Conservation (phyloP, 768 basidiomycete species). For the Tulasnella sp. region DNA sequence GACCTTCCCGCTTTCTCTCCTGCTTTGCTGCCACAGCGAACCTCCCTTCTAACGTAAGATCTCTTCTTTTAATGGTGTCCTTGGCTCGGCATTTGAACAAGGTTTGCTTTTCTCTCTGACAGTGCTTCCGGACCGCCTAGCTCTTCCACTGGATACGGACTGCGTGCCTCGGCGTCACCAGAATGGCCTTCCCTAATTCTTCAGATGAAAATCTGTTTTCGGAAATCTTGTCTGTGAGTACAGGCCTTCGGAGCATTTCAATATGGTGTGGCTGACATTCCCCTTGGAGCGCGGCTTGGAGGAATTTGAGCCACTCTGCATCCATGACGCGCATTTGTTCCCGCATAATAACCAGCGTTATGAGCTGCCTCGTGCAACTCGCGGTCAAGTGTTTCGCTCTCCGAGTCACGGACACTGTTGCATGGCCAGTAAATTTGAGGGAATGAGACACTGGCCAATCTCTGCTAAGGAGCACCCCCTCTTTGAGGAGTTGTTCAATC, state of each 20-base stretch:
- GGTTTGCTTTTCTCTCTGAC: conserved; percentile 31
- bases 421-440: neutral
- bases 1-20: conserved; percentile 42
- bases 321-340: conserved; percentile 41
- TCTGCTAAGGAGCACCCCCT: neutral
- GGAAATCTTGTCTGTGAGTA: conserved; percentile 30
- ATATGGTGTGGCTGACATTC: conserved; percentile 34
- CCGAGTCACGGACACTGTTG: neutral
- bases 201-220: conserved; percentile 27
- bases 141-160: conserved; percentile 42
- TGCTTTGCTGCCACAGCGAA: conserved; percentile 2
- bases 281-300: conserved; percentile 35
- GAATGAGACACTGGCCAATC: neutral
- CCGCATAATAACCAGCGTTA: conserved; percentile 38
- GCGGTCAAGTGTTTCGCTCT: conserved; percentile 30
- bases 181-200: conserved; percentile 38
- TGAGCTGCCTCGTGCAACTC: conserved; percentile 36
- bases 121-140: conserved; percentile 31
- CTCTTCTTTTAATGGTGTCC: conserved; percentile 32
- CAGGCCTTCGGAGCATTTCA: conserved; percentile 32
- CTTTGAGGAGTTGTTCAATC: neutral
- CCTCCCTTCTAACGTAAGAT: conserved; percentile 20
- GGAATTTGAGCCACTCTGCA: conserved; percentile 35
- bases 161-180: conserved; percentile 41
- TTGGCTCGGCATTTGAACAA: conserved; percentile 37